A percentile compares a stretch with the other conserved stretches of the same genome.
Conservation (phyloP, 1,284 basidiomycete species). For the Papiliotrema fonsecae region DNA sequence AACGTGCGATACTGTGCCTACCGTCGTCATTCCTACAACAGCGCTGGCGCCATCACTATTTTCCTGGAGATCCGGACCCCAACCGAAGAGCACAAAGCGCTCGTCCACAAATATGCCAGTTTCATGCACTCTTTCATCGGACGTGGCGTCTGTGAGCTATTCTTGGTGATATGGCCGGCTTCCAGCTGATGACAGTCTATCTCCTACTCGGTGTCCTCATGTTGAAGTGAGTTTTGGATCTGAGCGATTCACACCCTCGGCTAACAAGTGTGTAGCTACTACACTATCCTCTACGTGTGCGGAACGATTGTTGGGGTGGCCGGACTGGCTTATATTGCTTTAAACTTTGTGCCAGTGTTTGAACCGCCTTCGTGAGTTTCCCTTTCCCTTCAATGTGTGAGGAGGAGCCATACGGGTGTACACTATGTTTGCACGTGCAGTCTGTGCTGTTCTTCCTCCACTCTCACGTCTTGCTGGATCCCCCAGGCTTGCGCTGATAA, state of each 20-base stretch:
- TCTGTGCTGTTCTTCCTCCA: too few relatives aligned
- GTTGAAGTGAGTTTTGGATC: constrained; percentile 40
- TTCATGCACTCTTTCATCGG: constrained; percentile 49
- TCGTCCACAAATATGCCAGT: constrained; percentile 46
- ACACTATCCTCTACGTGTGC: constrained; percentile 45
- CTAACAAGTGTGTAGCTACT: constrained; percentile 43
- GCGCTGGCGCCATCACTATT: constrained; percentile 38
- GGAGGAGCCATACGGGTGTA: too few relatives aligned
- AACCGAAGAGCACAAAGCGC: constrained; percentile 40
- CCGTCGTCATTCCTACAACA: too few relatives aligned
- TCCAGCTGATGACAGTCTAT: constrained; percentile 35
- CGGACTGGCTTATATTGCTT: constrained; percentile 40
- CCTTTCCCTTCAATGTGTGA: neutral
- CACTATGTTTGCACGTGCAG: too few relatives aligned
- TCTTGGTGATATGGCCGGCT: neutral
- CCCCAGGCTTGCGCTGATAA: constrained; percentile 1
- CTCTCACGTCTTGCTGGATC: neutral
- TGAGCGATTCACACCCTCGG: too few relatives aligned
- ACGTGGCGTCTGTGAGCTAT: constrained; percentile 46
- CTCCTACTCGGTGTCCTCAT: constrained; percentile 46
- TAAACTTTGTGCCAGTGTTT: constrained; percentile 42
- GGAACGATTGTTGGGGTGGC: constrained; percentile 40
- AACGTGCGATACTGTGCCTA: neutral
- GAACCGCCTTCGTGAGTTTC: constrained; percentile 44
- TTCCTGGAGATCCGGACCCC: constrained; percentile 41